Base-by-base conservation (phyloP, 2,329 filamentous ascomycete species). In the Ophiostoma pallidulum region DNA sequence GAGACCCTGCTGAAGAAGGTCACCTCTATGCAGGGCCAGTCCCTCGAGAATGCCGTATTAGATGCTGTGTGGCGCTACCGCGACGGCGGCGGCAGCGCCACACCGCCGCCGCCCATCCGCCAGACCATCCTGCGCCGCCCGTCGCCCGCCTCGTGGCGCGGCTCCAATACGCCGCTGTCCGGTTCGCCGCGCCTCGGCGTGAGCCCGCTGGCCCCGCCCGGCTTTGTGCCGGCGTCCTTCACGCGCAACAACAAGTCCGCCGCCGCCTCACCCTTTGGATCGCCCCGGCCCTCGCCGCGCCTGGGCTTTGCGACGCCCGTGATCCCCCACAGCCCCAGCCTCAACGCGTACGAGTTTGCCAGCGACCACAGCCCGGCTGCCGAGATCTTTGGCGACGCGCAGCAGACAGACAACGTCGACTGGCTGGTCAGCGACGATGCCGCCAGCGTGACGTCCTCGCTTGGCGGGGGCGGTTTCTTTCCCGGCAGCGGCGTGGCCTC, bases 291-390 rank as follows among this genome's bases (percentile, higher is more conserved):
- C 12, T 97, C 91, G 13, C 92, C 92, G 26, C 82, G 91, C 54
- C 80, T 97, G 47, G 88, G 88, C 37, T 84, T 94, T 62, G 88
- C 89, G 8, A 91, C 87, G 41, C 92, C 92, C 20, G 78, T 77
- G 44, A 95, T 97, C 58, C 92, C 92, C 4, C 88, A 97, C 65
- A 96, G 90, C 58, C 92, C 92, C 33, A 94, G 78, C 61, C 68
- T 97, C 54, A 96, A 94, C 67, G 88, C 90, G 46, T 98, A 97
- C 67, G 88, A 95, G 65, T 96, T 96, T 67, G 77, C 80, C 41
- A 91, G 80, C 60, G 89, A 95, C 59, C 76, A 82, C 18, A 86
- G 81, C 41, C 84, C 87, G 7, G 80, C 85, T 16, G 82, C 83
- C 38, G 90, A 97, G 60, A 86, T 86, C 51, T 86, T 86, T 51